phyloP scores from a whole-genome alignment of 805 yeast species.

The Candida saitoana region DNA sequence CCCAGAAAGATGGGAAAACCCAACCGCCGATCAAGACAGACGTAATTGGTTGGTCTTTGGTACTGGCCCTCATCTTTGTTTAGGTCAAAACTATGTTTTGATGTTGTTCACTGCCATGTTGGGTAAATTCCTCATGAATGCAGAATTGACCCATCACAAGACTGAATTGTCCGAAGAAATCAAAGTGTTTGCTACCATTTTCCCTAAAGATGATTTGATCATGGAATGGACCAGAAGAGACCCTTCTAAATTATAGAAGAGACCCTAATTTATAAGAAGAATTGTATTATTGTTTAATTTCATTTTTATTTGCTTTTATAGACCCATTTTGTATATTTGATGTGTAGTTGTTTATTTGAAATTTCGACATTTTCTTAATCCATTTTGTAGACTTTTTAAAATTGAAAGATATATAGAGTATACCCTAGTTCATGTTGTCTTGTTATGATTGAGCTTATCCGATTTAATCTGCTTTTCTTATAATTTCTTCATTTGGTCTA shows the following conservation, averaged over 20 bases:
- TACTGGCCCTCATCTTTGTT: slow-evolving; percentile 93
- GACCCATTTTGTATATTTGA: neutral
- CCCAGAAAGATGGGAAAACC: slow-evolving; percentile 95
- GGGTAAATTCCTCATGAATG: slow-evolving; percentile 81
- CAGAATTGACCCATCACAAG: slow-evolving; percentile 77
- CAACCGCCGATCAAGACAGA: slow-evolving; percentile 69
- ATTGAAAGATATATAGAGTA: too few species aligned
- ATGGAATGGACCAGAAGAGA: slow-evolving; percentile 70
- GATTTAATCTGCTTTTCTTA: too few species aligned
- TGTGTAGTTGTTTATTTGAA: neutral
- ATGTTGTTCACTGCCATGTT: slow-evolving; percentile 83
- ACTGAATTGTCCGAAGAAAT: slow-evolving; percentile 87
- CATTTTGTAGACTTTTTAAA: too few species aligned
- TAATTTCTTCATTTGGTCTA: too few species aligned
- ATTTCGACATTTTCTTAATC: too few species aligned
- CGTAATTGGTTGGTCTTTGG: slow-evolving; percentile 97
- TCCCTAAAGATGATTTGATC: slow-evolving; percentile 93
- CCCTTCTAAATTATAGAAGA: slow-evolving; percentile 25
- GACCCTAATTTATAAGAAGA: neutral
- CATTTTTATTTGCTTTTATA: neutral
- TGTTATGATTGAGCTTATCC: too few species aligned
- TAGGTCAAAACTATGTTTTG: slow-evolving; percentile 92
- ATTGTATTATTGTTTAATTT: neutral
- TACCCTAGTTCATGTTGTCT: too few species aligned
- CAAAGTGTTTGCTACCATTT: slow-evolving; percentile 95